Percentiles rank a stretch among this genome's conserved stretches.
phyloP scores from a whole-genome alignment of 768 basidiomycete genomes.

The Mycena rosella region DNA sequence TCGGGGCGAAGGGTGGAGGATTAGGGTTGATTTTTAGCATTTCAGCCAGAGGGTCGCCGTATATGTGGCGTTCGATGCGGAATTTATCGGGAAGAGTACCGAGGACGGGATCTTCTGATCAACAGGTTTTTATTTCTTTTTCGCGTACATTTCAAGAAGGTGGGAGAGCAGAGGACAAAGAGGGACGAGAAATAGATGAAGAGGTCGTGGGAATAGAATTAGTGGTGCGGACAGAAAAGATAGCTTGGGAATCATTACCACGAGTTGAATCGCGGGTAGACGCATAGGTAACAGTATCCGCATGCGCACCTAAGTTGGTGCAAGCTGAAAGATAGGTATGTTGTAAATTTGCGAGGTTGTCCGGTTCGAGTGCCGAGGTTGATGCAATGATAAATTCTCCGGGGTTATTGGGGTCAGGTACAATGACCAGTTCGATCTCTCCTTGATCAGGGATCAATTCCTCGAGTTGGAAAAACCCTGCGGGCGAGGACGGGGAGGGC shows the following conservation, averaged over 20 bases:
- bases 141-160: slow-evolving; percentile 14
- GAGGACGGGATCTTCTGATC: slow-evolving; percentile 34
- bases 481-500: not conserved
- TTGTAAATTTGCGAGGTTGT: slow-evolving; percentile 6
- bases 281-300: slow-evolving; percentile 9
- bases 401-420: not conserved
- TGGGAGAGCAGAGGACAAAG: not conserved
- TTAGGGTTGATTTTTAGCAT: slow-evolving; percentile 28
- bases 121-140: slow-evolving; percentile 43
- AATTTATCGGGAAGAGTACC: slow-evolving; percentile 37
- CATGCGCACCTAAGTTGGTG: slow-evolving; percentile 7
- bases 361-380: slow-evolving; percentile 14
- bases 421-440: slow-evolving; percentile 19
- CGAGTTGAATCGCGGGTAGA: slow-evolving; percentile 26
- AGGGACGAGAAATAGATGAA: not conserved
- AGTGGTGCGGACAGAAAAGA: not conserved
- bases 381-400: slow-evolving; percentile 13
- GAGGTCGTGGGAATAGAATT: not conserved
- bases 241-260: not conserved
- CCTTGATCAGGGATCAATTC: slow-evolving; percentile 27
- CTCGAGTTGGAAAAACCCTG: slow-evolving; percentile 12
- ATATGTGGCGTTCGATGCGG: slow-evolving; percentile 30
- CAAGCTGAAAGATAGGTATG: slow-evolving; percentile 20
- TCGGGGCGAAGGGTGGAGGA: slow-evolving; percentile 21
- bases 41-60: slow-evolving; percentile 33